Base-by-base conservation (phyloP, 139 green algal genomes). In the Eudorina sp. region DNA sequence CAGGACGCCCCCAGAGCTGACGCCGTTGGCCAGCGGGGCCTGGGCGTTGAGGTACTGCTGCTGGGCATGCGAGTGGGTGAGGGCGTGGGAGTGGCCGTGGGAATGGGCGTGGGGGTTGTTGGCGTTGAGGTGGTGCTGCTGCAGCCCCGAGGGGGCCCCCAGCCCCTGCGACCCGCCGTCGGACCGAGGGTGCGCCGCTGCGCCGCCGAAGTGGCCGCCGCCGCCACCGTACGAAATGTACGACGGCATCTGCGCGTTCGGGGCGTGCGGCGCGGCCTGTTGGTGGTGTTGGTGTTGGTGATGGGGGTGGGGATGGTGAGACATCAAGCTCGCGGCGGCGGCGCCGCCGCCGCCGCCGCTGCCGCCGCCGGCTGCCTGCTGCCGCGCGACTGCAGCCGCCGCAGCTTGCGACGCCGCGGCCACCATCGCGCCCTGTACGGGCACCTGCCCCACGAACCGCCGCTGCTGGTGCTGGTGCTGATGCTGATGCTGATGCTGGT, bases 401-500 rank as follows among this genome's bases (percentile, higher is more conserved):
- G 77, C 53, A 0, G 73, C 73, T 16, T 43, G 45, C 73, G 41
- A 13, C n/a, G 81, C 81, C 45, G 62, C 62, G 0, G 62, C 81
- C 4, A 68, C 62, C 81, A 76, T 87, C 7, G 62, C 81, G 21
- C 81, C 81, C 46, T 77, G 62, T 43, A 78, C 31, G 45, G 81
- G 62, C 46, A 41, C 40, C 29, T 18, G 75, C 75, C 31, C 19
- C 48, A 62, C 34, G n/a, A 31, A 45, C 34, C 31, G 46, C 34
- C 31, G 46, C 73, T 25, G 43, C 41, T 31, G 27, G 2, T 31
- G 19, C 62, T 31, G 62, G 27, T 72, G 62, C 62, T 40, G 62
- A 25, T 55, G 48, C 13, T 55, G 48, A 13, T 55, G 48, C 13
- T 55, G 48, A 13, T 55, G 48, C 48, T 55, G 55, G 64, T 14